These are phyloP conservation scores for Xylona heveae DNA, from an alignment of 495 filamentous ascomycete species.

Conservation along the genomic window DNA sequence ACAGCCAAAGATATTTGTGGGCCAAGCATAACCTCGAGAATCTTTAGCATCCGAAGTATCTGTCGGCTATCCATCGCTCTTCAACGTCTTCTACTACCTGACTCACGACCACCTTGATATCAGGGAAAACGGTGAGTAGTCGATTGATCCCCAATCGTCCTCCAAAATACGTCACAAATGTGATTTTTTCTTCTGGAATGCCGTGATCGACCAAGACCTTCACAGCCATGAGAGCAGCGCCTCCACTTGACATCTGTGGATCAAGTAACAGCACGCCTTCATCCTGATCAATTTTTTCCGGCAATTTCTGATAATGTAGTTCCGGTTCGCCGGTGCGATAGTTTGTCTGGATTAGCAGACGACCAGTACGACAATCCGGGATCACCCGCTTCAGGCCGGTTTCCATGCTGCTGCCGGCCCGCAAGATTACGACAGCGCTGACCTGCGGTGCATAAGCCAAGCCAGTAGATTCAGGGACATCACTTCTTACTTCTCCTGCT, in stretches of 20 bases:
- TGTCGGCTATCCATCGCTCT: slow-evolving; percentile 62
- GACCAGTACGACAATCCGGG: slow-evolving; percentile 75
- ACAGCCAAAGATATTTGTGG: too few species aligned
- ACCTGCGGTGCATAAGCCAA: slow-evolving; percentile 15
- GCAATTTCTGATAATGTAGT: slow-evolving; percentile 67
- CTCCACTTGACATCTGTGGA: slow-evolving; percentile 83
- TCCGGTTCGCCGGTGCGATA: slow-evolving; percentile 70
- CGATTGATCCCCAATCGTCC: slow-evolving; percentile 65
- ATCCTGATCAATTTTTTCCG: slow-evolving; percentile 44
- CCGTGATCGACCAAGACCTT: slow-evolving; percentile 86
- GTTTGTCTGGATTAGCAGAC: slow-evolving; percentile 79
- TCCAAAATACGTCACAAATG: slow-evolving; percentile 73
- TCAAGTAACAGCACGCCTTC: slow-evolving; percentile 71
- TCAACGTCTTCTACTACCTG: slow-evolving; percentile 55
- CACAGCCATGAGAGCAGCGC: slow-evolving; percentile 90
- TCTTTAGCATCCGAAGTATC: slow-evolving; percentile 66
- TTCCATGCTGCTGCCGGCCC: slow-evolving; percentile 73
- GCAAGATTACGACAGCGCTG: slow-evolving; percentile 71
- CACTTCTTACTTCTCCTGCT: slow-evolving; percentile 25
- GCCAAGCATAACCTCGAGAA: too few species aligned
- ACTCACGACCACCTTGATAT: slow-evolving; percentile 63
- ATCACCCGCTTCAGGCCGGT: slow-evolving; percentile 73
- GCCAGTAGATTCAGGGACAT: neutral
- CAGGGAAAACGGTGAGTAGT: slow-evolving; percentile 68
- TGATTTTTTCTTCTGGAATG: slow-evolving; percentile 63